These are phyloP conservation scores for Begonia masoniana DNA, from an alignment of 306 rosid species.

Conservation along the genomic window DNA sequence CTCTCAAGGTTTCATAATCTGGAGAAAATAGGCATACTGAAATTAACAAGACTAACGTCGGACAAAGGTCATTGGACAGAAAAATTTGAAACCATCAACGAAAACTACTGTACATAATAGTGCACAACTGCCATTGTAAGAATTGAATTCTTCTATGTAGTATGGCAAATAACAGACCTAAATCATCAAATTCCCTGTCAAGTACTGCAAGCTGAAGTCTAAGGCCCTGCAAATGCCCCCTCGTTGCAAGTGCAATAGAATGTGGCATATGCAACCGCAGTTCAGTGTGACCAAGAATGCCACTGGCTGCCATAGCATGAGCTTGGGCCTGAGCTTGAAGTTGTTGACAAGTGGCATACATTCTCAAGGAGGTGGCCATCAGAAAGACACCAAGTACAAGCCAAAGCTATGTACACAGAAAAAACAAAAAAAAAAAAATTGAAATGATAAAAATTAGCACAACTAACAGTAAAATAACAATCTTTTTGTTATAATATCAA, in stretches of 20 bases:
- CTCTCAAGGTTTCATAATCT: constrained; percentile 86
- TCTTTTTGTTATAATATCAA: neutral
- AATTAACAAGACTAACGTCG: too few relatives aligned
- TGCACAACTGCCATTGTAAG: too few relatives aligned
- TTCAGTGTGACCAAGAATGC: constrained; percentile 85
- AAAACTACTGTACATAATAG: too few relatives aligned
- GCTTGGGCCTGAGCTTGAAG: constrained; percentile 98
- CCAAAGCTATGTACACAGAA: constrained; percentile 54
- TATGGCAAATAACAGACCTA: constrained; percentile 28
- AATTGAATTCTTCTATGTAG: too few relatives aligned
- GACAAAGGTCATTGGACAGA: too few relatives aligned
- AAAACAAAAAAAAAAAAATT: constrained; percentile 2
- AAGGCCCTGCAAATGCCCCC: constrained; percentile 91
- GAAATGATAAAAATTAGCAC: neutral
- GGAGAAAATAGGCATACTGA: constrained; percentile 7
- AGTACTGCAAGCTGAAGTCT: constrained; percentile 98
- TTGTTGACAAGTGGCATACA: constrained; percentile 98
- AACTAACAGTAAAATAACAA: too few relatives aligned
- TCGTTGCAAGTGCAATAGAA: constrained; percentile 70
- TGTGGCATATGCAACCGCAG: constrained; percentile 83
- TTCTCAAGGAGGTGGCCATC: constrained; percentile 90
- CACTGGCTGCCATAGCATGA: constrained; percentile 77
- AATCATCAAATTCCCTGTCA: constrained; percentile 93
- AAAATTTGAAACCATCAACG: too few relatives aligned
- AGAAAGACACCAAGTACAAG: constrained; percentile 91